A percentile compares a stretch with the other conserved stretches of the same genome.
These are phyloP conservation scores for Fusarium neocosmosporiellum DNA, from an alignment of 2,329 filamentous ascomycete genomes.

Conservation along the genomic window DNA sequence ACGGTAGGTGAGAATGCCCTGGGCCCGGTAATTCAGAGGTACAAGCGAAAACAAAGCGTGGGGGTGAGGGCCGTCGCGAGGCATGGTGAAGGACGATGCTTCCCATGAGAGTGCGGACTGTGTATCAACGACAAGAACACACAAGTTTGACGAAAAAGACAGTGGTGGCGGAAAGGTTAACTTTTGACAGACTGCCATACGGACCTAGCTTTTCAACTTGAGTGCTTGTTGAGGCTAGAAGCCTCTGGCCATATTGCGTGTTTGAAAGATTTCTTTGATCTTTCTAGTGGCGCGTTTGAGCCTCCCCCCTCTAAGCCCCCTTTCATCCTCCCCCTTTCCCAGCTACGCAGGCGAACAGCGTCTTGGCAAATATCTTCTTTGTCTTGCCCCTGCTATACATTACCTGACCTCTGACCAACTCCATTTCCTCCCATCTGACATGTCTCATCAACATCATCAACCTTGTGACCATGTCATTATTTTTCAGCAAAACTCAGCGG, in stretches of 20 bases:
- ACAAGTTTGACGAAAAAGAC: not conserved
- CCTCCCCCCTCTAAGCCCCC: not conserved
- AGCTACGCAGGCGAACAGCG: not conserved
- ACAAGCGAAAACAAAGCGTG: not conserved
- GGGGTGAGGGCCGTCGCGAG: not conserved
- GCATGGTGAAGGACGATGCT: not conserved
- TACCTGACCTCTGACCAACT: not conserved
- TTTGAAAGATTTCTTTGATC: not conserved
- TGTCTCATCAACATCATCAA: not conserved
- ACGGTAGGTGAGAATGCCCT: fast-evolving
- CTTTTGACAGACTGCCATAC: not conserved
- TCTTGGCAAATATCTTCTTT: not conserved
- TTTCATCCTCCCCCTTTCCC: not conserved
- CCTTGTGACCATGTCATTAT: not conserved
- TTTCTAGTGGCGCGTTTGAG: not conserved
- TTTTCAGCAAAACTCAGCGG: not conserved
- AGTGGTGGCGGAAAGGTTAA: not conserved
- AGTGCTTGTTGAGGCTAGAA: not conserved
- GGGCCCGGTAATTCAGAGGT: not conserved
- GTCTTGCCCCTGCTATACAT: not conserved
- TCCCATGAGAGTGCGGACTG: not conserved
- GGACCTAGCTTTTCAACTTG: not conserved
- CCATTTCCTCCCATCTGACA: not conserved
- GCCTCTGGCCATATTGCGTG: not conserved
- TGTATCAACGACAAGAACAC: not conserved